Conservation (phyloP, 2,329 filamentous ascomycete species). For the Aureobasidium melanogenum region DNA sequence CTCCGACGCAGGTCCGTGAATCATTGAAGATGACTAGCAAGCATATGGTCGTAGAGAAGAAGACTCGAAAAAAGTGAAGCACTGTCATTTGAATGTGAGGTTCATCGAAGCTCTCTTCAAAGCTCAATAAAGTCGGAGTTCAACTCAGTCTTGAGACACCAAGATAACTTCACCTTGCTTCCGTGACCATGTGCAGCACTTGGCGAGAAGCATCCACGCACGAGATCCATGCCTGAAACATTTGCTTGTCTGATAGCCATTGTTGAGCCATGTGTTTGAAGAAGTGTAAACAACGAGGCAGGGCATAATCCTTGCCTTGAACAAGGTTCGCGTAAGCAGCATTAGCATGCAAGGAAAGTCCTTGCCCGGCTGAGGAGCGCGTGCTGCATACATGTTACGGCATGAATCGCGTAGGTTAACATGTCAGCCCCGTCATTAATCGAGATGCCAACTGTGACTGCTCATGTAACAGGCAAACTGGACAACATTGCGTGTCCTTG, state of each 20-base stretch:
- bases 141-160: neutral
- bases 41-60: neutral
- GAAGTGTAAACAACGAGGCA: neutral
- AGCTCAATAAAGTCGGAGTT: neutral
- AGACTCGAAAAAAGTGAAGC: neutral
- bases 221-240: neutral
- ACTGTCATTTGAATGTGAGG: neutral
- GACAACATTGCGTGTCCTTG: neutral
- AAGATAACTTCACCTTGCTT: neutral
- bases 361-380: neutral
- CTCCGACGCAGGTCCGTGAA: constrained; percentile 1
- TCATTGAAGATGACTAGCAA: neutral
- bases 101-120: neutral
- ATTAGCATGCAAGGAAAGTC: neutral
- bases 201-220: neutral
- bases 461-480: neutral
- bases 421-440: neutral
- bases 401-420: neutral
- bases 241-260: neutral
- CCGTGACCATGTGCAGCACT: neutral
- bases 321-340: neutral
- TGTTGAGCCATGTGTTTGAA: neutral
- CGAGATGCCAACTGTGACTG: neutral
- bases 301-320: neutral
- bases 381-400: neutral